Conservation (phyloP, 148 eudicot species). For the Vaccinium myrtillus region DNA sequence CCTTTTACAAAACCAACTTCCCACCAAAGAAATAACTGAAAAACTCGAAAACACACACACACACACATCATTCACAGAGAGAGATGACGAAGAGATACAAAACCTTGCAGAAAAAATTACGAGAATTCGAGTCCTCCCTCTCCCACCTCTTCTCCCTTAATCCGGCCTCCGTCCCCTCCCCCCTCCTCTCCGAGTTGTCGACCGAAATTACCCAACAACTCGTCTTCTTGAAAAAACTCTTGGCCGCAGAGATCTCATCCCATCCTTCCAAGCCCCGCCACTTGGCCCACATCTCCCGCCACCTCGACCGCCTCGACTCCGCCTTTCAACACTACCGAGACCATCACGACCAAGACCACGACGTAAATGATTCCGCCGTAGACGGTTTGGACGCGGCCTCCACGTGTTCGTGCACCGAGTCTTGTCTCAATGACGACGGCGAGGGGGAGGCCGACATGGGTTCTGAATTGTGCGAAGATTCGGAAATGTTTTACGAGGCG, state of each 20-base stretch:
- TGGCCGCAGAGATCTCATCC: conserved; percentile 24
- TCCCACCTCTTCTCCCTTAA: not conserved
- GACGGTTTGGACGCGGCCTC: conserved; percentile 8
- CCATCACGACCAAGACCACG: not conserved
- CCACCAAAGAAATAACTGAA: not conserved
- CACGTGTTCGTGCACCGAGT: conserved; percentile 25
- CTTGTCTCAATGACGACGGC: conserved; percentile 19
- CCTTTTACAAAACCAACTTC: not conserved
- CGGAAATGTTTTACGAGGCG: conserved; percentile 10
- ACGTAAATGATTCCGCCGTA: not conserved
- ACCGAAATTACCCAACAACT: conserved; percentile 16
- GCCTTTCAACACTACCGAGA: conserved; percentile 1
- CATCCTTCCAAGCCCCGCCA: conserved; percentile 24
- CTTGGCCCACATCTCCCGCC: conserved; percentile 17
- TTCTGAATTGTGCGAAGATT: not conserved
- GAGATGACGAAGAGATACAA: conserved; percentile 25
- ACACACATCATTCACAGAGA: not conserved
- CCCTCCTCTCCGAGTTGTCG: not conserved
- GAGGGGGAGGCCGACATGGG: not conserved
- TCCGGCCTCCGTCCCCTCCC: conserved; percentile 9
- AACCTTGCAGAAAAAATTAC: conserved; percentile 30
- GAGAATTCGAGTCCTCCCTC: conserved; percentile 26
- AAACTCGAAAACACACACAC: not conserved
- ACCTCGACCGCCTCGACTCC: conserved; percentile 16
- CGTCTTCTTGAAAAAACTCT: conserved; percentile 14